A percentile compares a stretch with the other conserved stretches of the same genome.
These are phyloP conservation scores for Ostreobium quekettii DNA, from an alignment of 139 green algal genomes.

Conservation along the genomic window DNA sequence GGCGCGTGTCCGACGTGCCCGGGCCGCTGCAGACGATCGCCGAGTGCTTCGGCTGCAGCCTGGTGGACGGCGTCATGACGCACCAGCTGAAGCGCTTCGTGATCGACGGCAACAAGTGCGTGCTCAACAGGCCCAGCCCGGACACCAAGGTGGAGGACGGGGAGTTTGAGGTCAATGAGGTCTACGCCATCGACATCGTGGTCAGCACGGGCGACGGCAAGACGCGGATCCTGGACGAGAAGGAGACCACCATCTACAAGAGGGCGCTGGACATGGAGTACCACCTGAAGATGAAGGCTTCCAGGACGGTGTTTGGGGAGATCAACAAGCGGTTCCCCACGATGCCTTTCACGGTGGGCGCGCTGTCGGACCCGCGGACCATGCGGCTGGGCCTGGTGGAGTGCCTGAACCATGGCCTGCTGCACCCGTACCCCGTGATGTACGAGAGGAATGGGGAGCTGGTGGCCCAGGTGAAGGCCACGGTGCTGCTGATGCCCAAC, in stretches of 20 bases:
- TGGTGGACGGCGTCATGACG: conserved; percentile 92
- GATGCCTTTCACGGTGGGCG: conserved; percentile 85
- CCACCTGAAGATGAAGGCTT: conserved; percentile 83
- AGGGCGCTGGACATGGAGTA: conserved; percentile 85
- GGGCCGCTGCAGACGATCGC: conserved; percentile 59
- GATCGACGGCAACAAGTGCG: conserved; percentile 94
- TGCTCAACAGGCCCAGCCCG: conserved; percentile 76
- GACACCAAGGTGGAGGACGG: conserved; percentile 84
- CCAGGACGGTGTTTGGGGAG: conserved; percentile 69
- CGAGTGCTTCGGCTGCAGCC: conserved; percentile 75
- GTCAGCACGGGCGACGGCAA: conserved; percentile 67
- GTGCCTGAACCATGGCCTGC: conserved; percentile 86
- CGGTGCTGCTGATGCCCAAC: conserved; percentile 93
- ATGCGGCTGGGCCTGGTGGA: conserved; percentile 77
- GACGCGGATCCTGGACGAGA: conserved; percentile 78
- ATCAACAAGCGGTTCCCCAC: conserved; percentile 79
- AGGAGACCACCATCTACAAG: conserved; percentile 97
- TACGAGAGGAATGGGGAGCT: conserved; percentile 75
- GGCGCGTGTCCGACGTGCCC: conserved; percentile 61
- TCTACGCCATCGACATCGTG: conserved; percentile 94
- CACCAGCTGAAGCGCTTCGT: conserved; percentile 96
- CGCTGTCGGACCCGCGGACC: conserved; percentile 37
- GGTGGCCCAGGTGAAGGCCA: conserved; percentile 92
- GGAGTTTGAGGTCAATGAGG: conserved; percentile 94
- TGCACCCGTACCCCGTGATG: conserved; percentile 92